Conservation (phyloP, 2,329 filamentous ascomycete genomes). For the Lachnellula arida region DNA sequence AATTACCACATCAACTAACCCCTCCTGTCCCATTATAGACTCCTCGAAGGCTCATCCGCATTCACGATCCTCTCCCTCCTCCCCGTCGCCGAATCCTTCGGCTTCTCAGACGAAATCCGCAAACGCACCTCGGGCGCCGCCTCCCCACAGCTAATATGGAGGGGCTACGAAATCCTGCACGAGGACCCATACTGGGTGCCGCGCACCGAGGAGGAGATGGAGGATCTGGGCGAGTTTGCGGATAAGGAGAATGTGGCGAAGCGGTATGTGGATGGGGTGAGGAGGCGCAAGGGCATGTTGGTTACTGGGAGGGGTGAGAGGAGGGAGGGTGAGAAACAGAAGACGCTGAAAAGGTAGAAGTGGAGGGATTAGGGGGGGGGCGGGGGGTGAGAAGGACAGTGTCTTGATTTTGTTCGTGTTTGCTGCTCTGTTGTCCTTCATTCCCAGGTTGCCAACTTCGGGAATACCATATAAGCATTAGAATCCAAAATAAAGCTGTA, state of each 20-base stretch:
- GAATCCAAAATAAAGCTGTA: too few species aligned
- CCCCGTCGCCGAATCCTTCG: constrained; percentile 92
- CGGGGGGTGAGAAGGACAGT: too few species aligned
- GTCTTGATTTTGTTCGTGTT: too few species aligned
- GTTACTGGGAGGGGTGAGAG: constrained; percentile 73
- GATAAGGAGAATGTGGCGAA: constrained; percentile 96
- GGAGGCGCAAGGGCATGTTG: constrained; percentile 80
- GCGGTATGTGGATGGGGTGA: constrained; percentile 87
- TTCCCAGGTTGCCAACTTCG: too few species aligned
- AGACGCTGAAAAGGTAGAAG: constrained; percentile 56
- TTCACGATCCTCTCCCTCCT: constrained; percentile 88
- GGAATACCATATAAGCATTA: too few species aligned
- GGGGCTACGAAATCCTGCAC: constrained; percentile 87
- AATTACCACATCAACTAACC: too few species aligned
- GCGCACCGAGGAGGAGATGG: constrained; percentile 90
- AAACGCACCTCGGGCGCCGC: constrained; percentile 89
- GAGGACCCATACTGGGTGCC: constrained; percentile 98
- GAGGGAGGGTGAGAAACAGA: constrained; percentile 88
- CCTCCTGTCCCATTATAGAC: constrained; percentile 35
- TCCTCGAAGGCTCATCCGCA: constrained; percentile 94
- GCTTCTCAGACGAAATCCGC: constrained; percentile 93
- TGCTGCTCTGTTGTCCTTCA: too few species aligned
- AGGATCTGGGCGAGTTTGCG: constrained; percentile 90
- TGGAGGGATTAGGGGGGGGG: too few species aligned
- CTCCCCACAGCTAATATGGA: constrained; percentile 87